Percentiles rank a stretch among this genome's conserved stretches.
Conservation (phyloP, 345 rosid species). For the Erodium maritimum region DNA sequence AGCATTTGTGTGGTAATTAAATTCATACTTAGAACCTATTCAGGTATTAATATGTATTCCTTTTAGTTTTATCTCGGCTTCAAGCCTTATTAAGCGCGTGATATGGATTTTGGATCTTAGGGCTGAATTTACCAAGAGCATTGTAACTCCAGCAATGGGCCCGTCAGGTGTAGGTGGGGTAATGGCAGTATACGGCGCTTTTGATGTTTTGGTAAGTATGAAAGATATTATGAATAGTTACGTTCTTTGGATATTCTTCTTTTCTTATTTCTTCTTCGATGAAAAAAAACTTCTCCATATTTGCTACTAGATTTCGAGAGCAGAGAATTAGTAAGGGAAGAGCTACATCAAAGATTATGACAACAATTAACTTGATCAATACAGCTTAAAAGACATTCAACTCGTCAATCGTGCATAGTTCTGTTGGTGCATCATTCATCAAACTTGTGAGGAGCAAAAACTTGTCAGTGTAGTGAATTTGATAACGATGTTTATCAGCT, state of each 20-base stretch:
- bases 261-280: no score
- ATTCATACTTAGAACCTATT: not conserved
- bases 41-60: not conserved
- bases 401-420: not conserved
- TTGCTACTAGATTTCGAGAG: no score
- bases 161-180: constrained; percentile 80
- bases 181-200: constrained; percentile 88
- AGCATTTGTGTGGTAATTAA: constrained; percentile 77
- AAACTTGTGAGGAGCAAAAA: not conserved
- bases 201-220: constrained; percentile 74
- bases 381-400: no score
- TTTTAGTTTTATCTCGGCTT: not conserved
- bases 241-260: not conserved
- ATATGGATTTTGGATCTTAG: constrained; percentile 20
- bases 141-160: constrained; percentile 74
- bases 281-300: no score
- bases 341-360: not conserved
- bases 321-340: not conserved
- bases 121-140: constrained; percentile 84
- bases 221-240: not conserved
- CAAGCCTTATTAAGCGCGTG: not conserved
- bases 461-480: not conserved
- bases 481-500: not conserved
- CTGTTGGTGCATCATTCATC: not conserved
- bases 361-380: no score